Base-by-base conservation (phyloP, 1,139 yeast genomes). In the Debaryomyces udenii region DNA sequence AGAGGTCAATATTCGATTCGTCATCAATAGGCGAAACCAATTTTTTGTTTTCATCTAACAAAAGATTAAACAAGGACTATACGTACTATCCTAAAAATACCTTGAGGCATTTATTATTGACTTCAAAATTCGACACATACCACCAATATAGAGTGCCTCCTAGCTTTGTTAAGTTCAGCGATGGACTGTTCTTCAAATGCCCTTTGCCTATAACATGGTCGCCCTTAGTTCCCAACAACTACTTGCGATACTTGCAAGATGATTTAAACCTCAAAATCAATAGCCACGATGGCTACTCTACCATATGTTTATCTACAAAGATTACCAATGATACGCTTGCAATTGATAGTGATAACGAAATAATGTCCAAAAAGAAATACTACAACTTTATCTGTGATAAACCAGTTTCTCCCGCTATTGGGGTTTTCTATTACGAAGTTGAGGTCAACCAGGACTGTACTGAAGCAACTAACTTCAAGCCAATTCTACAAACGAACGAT, bases 81-180 rank as follows among this genome's bases (percentile, higher is more conserved):
- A 26, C 30, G 11, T 24, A 26, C 11, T 34, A 15, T 15, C 37
- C 37, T 13, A 34, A 34, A 14, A 34, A 34, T 27, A 34, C 37
- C 7, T 34, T 34, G 11, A 34, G 37, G 16, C 24, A 34, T 27
- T 34, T 34, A 26, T 34, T 34, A 11, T 34, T 34, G 30, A 87
- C 95, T 31, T 83, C 96, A 4, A 88, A 90, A 65, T 91, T 88
- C 58, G 97, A 91, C 56, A 91, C 98, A 0, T 48, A 54, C 39
- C 54, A 56, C 32, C 55, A 53, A 36, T 57, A 55, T 40, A 53
- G 49, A 24, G 48, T 51, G 17, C 58, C 62, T 1, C 58, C 66
- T 3, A 62, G 71, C 35, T 62, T 61, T 41, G 41, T 66, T 13
- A 52, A 52, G 35, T 50, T 63, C 15, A 63, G 59, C 13, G 57